Base-by-base conservation (phyloP, 2,329 filamentous ascomycete genomes). In the Mycogone perniciosa region DNA sequence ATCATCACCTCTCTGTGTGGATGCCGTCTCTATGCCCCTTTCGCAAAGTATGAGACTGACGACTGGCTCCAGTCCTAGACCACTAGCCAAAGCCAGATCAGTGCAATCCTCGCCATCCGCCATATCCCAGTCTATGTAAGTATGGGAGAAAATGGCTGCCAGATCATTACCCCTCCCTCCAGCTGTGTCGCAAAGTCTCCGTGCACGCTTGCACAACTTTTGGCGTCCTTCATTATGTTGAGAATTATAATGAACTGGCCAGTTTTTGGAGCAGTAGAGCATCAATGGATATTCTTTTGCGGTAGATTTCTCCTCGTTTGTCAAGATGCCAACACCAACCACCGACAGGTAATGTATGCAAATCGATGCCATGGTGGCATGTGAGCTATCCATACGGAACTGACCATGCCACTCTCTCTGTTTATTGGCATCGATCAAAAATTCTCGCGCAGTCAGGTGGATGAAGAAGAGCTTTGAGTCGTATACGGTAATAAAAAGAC, bases 401-500 rank as follows among this genome's bases (percentile, higher is more conserved):
- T 31, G 34, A 1, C 49, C 51, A n/a, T 44, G 26, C 46, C 53
- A 48, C 7, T 27, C 30, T 5, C 45, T 27, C 20, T 20, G 7
- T 11, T 33, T 20, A 4, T 48, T 44, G 7, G 38, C 6, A 33
- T 51, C 52, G 3, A 26, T 46, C 2, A 59, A 31, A 26, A 53
- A 53, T n/a, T 53, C 51, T 38, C 51, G 34, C 1, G 41, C 51
- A 20, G 51, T 53, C 7, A 29, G 31, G 6, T 53, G 51, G 6
- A 53, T 46, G 9, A 53, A 53, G 2, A 33, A 46, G 9, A 53
- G 6, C 11, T 30, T 27, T 2, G 20, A 40, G 13, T 46, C 46
- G 33, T 29, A 30, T 1, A 53, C 42, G 2, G 6, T 53, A 27
- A 53, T 35, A 11, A 53, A 43, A 3, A 50, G 51, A 5, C 51